Conservation (phyloP, 345 rosid genomes). For the Syzygium aqueum region DNA sequence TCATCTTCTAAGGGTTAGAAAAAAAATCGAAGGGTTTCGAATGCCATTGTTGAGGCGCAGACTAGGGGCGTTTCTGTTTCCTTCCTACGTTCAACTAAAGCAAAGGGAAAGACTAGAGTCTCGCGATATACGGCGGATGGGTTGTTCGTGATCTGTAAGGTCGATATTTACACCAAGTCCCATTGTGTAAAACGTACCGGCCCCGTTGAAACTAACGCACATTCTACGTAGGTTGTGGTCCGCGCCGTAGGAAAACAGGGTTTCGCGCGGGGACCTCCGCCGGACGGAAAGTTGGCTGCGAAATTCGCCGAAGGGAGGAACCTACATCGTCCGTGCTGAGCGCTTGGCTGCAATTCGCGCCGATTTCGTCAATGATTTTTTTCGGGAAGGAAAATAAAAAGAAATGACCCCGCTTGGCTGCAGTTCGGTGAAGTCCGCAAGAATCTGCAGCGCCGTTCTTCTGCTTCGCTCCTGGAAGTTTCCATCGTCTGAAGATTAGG, state of each 20-base stretch:
- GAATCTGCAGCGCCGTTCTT: neutral
- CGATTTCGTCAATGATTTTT: neutral
- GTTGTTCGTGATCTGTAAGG: neutral
- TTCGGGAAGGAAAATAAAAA: neutral
- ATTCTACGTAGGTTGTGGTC: neutral
- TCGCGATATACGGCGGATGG: neutral
- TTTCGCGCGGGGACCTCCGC: too few species aligned
- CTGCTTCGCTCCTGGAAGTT: neutral
- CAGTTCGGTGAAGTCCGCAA: neutral
- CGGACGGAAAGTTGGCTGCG: too few species aligned
- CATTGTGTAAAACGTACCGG: neutral
- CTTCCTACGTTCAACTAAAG: neutral
- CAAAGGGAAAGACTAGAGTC: neutral
- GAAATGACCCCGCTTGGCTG: too few species aligned
- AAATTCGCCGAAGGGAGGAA: neutral
- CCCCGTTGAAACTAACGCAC: neutral
- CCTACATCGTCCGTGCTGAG: fast-evolving
- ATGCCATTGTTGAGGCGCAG: neutral
- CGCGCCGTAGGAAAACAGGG: neutral
- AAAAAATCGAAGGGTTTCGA: neutral
- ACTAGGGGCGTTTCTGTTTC: neutral
- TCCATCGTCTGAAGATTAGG: neutral
- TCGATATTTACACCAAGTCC: neutral
- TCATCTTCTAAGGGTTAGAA: neutral
- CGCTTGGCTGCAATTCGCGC: neutral